These are phyloP conservation scores for Aureobasidium sp. DNA, from an alignment of 2,329 filamentous ascomycete species.

Conservation along the genomic window DNA sequence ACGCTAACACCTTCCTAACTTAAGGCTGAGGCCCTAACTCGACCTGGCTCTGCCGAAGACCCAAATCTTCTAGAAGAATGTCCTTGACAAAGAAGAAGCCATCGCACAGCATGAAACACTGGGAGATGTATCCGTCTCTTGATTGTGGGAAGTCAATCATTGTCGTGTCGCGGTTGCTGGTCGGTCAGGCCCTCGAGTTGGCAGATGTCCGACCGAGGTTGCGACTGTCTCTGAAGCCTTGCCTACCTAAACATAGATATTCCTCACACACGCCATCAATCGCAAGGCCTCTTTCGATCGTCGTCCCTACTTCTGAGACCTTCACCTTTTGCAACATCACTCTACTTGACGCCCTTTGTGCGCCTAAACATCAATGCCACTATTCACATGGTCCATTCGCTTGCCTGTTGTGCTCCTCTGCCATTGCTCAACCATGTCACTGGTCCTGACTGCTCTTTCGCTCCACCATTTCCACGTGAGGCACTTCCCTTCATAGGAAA, in stretches of 20 bases:
- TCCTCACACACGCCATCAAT: background rate
- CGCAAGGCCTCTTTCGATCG: background rate
- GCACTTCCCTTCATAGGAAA: background rate
- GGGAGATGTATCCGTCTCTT: background rate
- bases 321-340: background rate
- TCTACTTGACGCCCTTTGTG: background rate
- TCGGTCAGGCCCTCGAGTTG: background rate
- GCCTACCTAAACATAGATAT: background rate
- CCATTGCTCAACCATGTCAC: background rate
- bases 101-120: constrained; percentile 6
- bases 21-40: constrained; percentile 13
- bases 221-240: background rate
- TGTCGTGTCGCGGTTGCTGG: background rate
- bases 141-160: background rate
- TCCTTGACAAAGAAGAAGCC: background rate
- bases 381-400: background rate
- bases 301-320: background rate
- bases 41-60: background rate
- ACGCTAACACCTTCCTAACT: constrained; percentile 11
- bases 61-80: constrained; percentile 7
- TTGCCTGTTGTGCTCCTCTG: background rate
- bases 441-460: background rate
- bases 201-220: background rate
- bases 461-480: constrained; percentile 1
- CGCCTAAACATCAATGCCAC: background rate